Base-by-base conservation (phyloP, 2,329 filamentous ascomycete genomes). In the Colletotrichum sp. region DNA sequence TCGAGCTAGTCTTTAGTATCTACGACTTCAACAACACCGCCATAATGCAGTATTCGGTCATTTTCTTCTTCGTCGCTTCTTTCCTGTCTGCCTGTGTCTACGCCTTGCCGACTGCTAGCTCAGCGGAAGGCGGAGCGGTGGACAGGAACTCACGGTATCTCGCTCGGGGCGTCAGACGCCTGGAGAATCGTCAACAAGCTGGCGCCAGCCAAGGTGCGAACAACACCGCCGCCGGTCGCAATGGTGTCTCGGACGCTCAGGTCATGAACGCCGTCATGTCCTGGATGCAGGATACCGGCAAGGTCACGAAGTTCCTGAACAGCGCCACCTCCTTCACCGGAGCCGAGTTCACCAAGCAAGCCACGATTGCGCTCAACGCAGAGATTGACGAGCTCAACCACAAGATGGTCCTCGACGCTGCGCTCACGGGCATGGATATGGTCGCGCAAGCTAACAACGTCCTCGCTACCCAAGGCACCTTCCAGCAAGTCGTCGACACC, bases 381-480 rank as follows among this genome's bases (percentile, higher is more conserved):
- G 78, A 79, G 59, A 71, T 77, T 48, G 78, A 79, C 57, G 78
- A 79, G 74, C 78, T 79, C 44, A 79, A 79, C 48, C 78, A 79
- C 71, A 79, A 79, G 72, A 78, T 69, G 70, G 70, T 79, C 11
- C 77, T 79, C 39, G 78, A 79, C 52, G 65, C 68, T 7, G 78
- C 73, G 22, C 67, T 79, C 48, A 32, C 61, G 13, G 64, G 61
- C 25, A 76, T 48, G 44, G 69, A 76, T 32, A 71, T 60, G 60
- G 76, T 79, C 6, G 52, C 71, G 4, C 70, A 65, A 27, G 78
- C 78, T 74, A 79, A 79, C 39, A 55, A 76, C 2, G 78, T 79
- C 1, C 76, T 79, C 36, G 78, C 71, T 22, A 77, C 48, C 28
- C 78, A 79, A 67, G 78, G 78, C 34, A 79, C 69, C 6, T 79